Base-by-base conservation (phyloP, 1,284 basidiomycete species). In the Cronartium quercuum region DNA sequence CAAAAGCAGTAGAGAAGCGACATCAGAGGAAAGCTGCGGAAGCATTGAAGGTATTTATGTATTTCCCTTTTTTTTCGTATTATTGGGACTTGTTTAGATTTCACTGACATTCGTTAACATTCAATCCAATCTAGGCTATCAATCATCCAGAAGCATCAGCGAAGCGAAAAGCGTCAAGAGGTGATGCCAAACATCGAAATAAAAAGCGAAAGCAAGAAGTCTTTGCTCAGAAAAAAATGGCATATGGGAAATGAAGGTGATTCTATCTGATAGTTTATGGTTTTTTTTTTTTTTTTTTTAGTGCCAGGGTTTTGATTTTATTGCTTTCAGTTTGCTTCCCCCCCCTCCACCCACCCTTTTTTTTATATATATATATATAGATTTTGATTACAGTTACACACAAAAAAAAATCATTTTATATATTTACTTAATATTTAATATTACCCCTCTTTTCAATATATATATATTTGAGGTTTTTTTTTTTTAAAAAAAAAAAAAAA, bases 91-190 rank as follows among this genome's bases (percentile, higher is more conserved):
- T 55, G 10, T 55, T 7, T 55, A 55, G 51, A 55, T 6, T 0
- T 55, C 6, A n/a, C 6, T 21, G 18, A 55, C 15, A 21, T 9
- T 10, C 35, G 47, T n/a, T 51, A 15, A 66, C 61, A 57, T 37
- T 67, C 69, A 66, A 66, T 79, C 76, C 78, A 79, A 9, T 76
- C 81, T 61, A 87, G 85, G 87, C 85, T 2, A 85, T 89, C 18
- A 87, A 86, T 7, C 86, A 92, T 78, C 92, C 91, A 0, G 89
- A 89, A 79, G 86, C 86, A 3, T 88, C 89, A n/a, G 89, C 89
- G 29, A 89, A 87, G 82, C 85, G 91, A 77, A 92, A 88, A 81
- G 80, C 87, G 75, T 87, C 88, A 76, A 82, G 87, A 77, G 89
- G 90, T 78, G 82, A 82, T 9, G 83, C 86, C 77, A 92, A 92